phyloP scores from a whole-genome alignment of 805 yeast species.

The Sugiyamaella smithiae region DNA sequence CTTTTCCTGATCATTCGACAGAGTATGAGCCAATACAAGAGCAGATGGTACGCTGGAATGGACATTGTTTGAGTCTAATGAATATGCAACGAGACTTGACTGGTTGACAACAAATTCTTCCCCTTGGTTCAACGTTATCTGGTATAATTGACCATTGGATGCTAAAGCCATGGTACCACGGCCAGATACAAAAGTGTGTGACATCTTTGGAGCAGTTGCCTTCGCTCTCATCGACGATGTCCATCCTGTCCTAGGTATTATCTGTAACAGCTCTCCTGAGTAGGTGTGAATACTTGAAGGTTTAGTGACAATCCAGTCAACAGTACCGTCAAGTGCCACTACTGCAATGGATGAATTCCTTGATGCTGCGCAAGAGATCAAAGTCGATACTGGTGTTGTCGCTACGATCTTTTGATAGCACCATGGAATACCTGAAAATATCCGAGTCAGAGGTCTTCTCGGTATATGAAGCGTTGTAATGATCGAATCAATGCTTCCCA shows the following conservation, averaged over 20 bases:
- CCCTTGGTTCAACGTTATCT: constrained; percentile 36
- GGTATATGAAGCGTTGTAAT: constrained; percentile 13
- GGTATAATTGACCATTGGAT: constrained; percentile 38
- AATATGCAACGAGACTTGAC: constrained; percentile 42
- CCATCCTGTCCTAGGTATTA: constrained; percentile 28
- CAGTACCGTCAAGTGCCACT: constrained; percentile 38
- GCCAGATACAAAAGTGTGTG: constrained; percentile 39
- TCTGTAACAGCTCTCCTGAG: constrained; percentile 38
- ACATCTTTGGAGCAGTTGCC: constrained; percentile 20
- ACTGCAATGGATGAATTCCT: constrained; percentile 33
- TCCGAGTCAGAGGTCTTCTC: constrained; percentile 5
- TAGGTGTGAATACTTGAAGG: constrained; percentile 44
- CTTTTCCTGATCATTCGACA: not conserved
- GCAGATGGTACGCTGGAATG: constrained; percentile 11
- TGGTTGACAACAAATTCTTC: constrained; percentile 44
- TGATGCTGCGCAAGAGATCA: constrained; percentile 25
- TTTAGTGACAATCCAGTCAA: constrained; percentile 43
- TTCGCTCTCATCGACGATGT: constrained; percentile 5
- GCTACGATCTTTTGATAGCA: constrained; percentile 26
- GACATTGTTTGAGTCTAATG: constrained; percentile 23
- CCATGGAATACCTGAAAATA: constrained; percentile 9
- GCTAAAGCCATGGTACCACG: constrained; percentile 45
- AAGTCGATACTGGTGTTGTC: constrained; percentile 30
- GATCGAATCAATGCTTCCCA: constrained; percentile 12
- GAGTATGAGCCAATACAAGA: constrained; percentile 6